Conservation (phyloP, 768 basidiomycete genomes). For the Lactarius psammicola region DNA sequence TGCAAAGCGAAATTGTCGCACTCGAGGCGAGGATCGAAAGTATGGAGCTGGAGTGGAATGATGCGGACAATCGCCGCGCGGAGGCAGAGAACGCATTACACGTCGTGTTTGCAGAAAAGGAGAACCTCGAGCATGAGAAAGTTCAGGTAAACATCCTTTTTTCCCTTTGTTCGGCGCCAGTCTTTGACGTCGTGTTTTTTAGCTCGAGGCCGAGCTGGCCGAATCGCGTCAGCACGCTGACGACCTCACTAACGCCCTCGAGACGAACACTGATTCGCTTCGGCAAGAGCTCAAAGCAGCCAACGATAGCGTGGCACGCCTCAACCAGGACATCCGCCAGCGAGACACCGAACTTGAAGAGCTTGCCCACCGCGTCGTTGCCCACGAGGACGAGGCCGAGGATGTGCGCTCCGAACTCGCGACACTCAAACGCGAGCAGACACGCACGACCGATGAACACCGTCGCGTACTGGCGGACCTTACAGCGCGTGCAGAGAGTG, state of each 20-base stretch:
- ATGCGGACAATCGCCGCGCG: conserved; percentile 52
- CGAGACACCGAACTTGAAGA: conserved; percentile 56
- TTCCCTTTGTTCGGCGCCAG: not conserved
- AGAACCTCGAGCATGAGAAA: conserved; percentile 46
- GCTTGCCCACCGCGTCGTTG: conserved; percentile 46
- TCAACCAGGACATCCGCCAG: conserved; percentile 55
- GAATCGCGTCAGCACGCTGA: conserved; percentile 53
- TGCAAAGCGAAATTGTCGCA: conserved; percentile 34
- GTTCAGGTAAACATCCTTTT: conserved; percentile 14
- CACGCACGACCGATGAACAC: conserved; percentile 50
- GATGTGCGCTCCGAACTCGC: conserved; percentile 54
- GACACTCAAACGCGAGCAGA: conserved; percentile 53
- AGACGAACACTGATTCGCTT: conserved; percentile 49
- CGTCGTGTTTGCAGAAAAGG: conserved; percentile 51
- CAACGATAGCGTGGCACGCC: conserved; percentile 49
- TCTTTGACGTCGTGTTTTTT: not conserved
- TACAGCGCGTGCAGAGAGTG: conserved; percentile 46
- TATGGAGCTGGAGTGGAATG: conserved; percentile 57
- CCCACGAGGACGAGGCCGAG: conserved; percentile 53
- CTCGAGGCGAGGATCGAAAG: conserved; percentile 33
- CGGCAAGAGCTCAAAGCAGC: conserved; percentile 57
- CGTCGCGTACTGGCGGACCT: conserved; percentile 46
- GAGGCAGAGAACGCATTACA: conserved; percentile 58
- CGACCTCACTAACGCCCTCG: conserved; percentile 44
- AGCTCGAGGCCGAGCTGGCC: conserved; percentile 58